Evolutionary conservation across 2,329 filamentous ascomycete species (phyloP).

Genomic region (Tympanopsis confertula): DNA sequence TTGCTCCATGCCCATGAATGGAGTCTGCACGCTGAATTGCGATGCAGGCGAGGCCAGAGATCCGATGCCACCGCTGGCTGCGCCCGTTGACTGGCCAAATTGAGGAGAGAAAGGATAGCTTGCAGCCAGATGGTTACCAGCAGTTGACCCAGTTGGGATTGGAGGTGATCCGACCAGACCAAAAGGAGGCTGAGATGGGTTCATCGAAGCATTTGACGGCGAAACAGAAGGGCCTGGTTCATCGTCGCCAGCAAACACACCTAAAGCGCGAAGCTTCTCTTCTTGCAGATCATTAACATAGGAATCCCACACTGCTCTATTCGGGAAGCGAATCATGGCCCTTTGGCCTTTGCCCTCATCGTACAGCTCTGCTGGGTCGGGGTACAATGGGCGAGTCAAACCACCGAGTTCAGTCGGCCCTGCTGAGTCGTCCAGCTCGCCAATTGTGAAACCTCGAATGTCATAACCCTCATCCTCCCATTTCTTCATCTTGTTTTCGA

Average conservation of each 20-base stretch:
- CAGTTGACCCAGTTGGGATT: background rate
- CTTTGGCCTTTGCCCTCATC: slow-evolving; percentile 17
- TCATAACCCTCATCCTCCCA: slow-evolving; percentile 30
- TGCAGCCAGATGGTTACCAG: background rate
- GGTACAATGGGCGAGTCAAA: slow-evolving; percentile 27
- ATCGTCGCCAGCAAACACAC: background rate
- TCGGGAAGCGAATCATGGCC: slow-evolving; percentile 13
- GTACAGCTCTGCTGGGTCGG: slow-evolving; percentile 22
- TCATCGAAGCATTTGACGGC: background rate
- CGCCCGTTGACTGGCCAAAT: background rate
- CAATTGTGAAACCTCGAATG: slow-evolving; percentile 19
- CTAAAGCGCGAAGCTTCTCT: background rate
- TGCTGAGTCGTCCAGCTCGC: slow-evolving; percentile 14
- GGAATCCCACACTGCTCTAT: background rate
- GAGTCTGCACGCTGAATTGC: slow-evolving; percentile 1
- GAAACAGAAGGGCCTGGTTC: background rate
- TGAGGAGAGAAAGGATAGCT: background rate
- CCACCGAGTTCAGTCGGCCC: slow-evolving; percentile 15
- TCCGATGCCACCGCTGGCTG: background rate
- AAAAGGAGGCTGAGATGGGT: background rate
- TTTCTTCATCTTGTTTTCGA: slow-evolving; percentile 20
- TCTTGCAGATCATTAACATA: background rate
- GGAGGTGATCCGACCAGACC: background rate
- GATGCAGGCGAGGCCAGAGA: background rate
- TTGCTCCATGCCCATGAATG: background rate